Evolutionary conservation across 2,329 filamentous ascomycete genomes (phyloP), one percentile per base, ranked within the genome.

Genomic region (Epichloe typhina): DNA sequence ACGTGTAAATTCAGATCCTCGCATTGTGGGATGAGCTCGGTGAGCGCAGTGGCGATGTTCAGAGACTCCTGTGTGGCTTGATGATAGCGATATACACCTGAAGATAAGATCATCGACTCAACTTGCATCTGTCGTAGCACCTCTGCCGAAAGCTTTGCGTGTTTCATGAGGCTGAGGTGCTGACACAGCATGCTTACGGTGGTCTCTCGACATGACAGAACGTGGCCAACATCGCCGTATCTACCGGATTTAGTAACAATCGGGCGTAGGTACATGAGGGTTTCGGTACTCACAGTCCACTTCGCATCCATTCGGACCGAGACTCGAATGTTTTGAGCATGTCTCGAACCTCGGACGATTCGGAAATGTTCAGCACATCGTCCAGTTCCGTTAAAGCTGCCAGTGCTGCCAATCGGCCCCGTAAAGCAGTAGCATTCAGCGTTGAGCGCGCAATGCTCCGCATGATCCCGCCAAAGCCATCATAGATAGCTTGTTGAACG

Each of bases 41-140:
- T 86, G n/a, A 98, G 74, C 26, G 84, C 82, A 2, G 90, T 93
- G 12, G 89, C 86, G 12, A 89, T 80, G 55, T 89, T 90, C 26
- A 98, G 69, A 0, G 89, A 91, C 59, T 95, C 89, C 62, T 97
- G 90, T 2, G 86, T 77, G 4, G 85, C 84, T 54, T 84, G 83
- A 59, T 96, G 90, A 55, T 82, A 84, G 44, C 89, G 80, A 58
- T 86, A 87, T 23, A 95, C 77, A 5, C 75, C 72, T 0, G 91
- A 85, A 6, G 88, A 84, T 43, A 84, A 73, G 3, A 95, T 72
- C 59, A 94, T 79, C n/a, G 83, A 80, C 54, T 85, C 79, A 3
- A 89, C 80, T 66, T 97, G 86, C 44, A 87, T 73, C 5, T 86
- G 71, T 38, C 83, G 81, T 15, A 84, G 77, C 49, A 85, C 77